These are phyloP conservation scores for Pinus albicaulis DNA, from an alignment of 75 land plant species.

Conservation along the genomic window DNA sequence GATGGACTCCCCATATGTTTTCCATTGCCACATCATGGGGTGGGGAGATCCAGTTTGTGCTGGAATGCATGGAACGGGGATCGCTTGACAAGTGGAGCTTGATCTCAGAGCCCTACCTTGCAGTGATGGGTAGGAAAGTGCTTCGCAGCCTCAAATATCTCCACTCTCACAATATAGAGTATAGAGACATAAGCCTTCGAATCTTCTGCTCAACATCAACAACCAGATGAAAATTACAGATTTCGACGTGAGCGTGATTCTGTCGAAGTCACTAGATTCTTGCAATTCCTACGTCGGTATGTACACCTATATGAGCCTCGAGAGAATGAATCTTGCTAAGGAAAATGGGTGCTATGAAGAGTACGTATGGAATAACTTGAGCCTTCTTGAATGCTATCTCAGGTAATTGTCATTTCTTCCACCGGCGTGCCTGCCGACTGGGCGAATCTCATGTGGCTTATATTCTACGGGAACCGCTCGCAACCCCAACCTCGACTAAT, in stretches of 20 bases:
- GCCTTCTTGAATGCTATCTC: constrained; percentile 70
- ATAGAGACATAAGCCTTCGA: constrained; percentile 95
- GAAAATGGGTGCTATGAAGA: constrained; percentile 52
- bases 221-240: constrained; percentile 75
- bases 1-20: constrained; percentile 39
- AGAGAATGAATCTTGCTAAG: constrained; percentile 68
- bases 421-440: constrained; percentile 49
- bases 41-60: constrained; percentile 38
- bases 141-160: constrained; percentile 54
- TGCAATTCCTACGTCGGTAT: constrained; percentile 78
- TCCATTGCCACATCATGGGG: constrained; percentile 43
- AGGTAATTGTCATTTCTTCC: constrained; percentile 27
- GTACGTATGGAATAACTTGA: constrained; percentile 59
- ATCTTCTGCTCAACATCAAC: constrained; percentile 53
- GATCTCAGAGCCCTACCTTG: constrained; percentile 21
- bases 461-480: constrained; percentile 60
- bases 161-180: constrained; percentile 66
- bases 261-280: constrained; percentile 47
- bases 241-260: constrained; percentile 65
- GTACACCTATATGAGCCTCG: constrained; percentile 87
- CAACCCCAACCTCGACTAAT: constrained; percentile 43
- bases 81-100: constrained; percentile 10
- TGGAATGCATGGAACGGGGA: constrained; percentile 56
- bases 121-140: constrained; percentile 31
- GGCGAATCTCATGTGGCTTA: constrained; percentile 72